Evolutionary conservation across 129 eudicot genomes (phyloP).

Genomic region (Pittosporum tobira): DNA sequence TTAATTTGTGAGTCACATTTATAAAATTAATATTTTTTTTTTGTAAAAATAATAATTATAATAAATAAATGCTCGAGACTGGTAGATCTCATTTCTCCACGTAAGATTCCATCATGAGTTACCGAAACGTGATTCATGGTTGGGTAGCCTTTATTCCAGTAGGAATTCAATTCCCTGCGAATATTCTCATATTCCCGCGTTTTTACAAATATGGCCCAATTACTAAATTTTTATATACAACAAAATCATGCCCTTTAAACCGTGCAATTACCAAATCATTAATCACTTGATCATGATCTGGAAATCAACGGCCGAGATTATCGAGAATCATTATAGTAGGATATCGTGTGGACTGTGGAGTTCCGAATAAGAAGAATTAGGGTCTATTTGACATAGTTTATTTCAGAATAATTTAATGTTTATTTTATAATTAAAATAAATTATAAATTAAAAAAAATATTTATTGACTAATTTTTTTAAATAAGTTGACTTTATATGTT

Average conservation of each 20-base stretch:
- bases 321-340: background rate
- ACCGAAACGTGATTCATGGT: background rate
- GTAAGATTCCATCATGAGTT: background rate
- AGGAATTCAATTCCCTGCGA: constrained; percentile 9
- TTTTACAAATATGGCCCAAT: background rate
- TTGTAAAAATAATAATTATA: too few species aligned
- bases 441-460: too few species aligned
- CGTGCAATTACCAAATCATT: constrained; percentile 11
- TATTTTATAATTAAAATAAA: too few species aligned
- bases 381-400: too few species aligned
- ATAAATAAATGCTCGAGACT: too few species aligned
- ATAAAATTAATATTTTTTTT: too few species aligned
- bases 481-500: too few species aligned
- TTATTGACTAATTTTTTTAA: too few species aligned
- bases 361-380: too few species aligned
- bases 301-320: constrained; percentile 18
- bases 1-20: too few species aligned
- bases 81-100: too few species aligned
- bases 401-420: too few species aligned
- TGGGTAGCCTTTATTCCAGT: background rate
- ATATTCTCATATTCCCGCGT: constrained; percentile 47
- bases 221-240: background rate
- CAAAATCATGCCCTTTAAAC: background rate
- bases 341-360: background rate
- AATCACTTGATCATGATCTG: constrained; percentile 12